A percentile compares a stretch with the other conserved stretches of the same genome.
Evolutionary conservation across 225 moss, liverwort and hornwort species (phyloP).

Genomic region (Lunularia cruciata): DNA sequence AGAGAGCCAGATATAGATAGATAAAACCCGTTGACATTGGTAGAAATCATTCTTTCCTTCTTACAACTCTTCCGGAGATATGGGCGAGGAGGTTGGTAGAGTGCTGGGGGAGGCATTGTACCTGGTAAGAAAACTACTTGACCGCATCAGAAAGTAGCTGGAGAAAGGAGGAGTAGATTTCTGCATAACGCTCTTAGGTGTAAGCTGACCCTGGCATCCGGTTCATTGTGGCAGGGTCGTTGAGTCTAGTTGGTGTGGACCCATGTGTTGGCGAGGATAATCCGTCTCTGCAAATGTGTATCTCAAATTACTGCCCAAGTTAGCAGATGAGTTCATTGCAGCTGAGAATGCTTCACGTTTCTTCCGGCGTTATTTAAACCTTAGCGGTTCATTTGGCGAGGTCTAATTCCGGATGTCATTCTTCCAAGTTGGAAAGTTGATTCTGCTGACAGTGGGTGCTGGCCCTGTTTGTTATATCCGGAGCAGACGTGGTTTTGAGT

Average conservation of each 20-base stretch:
- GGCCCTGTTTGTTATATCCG: slow-evolving; percentile 93
- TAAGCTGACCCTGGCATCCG: background rate
- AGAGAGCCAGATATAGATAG: too few species aligned
- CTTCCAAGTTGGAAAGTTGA: background rate
- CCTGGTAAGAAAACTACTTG: slow-evolving; percentile 52
- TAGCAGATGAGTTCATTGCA: background rate
- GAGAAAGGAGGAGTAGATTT: background rate
- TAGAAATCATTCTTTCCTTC: too few species aligned
- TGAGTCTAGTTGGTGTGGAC: slow-evolving; percentile 94
- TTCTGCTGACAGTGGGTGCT: slow-evolving; percentile 40
- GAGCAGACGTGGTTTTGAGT: slow-evolving; percentile 89
- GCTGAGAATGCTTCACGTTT: background rate
- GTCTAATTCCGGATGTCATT: too few species aligned
- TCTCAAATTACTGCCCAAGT: too few species aligned
- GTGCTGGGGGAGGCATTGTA: slow-evolving; percentile 95
- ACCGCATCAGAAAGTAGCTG: background rate
- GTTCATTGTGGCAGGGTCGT: slow-evolving; percentile 60
- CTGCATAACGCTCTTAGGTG: too few species aligned
- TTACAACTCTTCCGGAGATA: slow-evolving; percentile 46
- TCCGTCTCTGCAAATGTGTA: slow-evolving; percentile 86
- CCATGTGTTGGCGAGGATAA: slow-evolving; percentile 98
- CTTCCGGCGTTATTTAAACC: too few species aligned
- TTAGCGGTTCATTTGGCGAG: too few species aligned
- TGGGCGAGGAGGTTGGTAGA: slow-evolving; percentile 81
- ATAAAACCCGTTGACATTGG: too few species aligned